Evolutionary conservation across 2,329 filamentous ascomycete genomes (phyloP), one percentile per base, ranked within the genome.

Genomic region (Fusarium decemcellulare): DNA sequence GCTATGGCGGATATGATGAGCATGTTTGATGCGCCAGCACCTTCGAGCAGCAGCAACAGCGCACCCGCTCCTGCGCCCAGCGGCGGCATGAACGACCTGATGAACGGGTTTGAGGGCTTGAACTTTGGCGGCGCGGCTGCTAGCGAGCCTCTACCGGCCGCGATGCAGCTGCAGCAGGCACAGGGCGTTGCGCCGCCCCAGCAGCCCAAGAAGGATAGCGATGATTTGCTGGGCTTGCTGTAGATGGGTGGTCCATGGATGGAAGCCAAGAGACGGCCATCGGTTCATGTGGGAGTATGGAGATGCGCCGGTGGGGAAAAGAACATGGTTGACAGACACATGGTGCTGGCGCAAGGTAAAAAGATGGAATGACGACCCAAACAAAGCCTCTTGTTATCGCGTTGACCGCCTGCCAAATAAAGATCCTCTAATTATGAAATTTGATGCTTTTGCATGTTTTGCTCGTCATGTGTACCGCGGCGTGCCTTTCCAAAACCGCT

Each of bases 61-160:
- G 84, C 85, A 2, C 79, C 82, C 6, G 74, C 80, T 60, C 73
- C 59, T 58, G 77, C 56, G 74, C 77, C 51, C 29, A 81, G 81
- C 74, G 86, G 87, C 79, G 93, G 91, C 58, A 88, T 97, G 85
- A 93, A 93, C 71, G 95, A 98, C 80, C 83, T 99, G 75, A 92
- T 98, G 85, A 94, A 94, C 76, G 95, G 95, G 1, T 97, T 99
- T 77, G 93, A 91, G 30, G 90, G 90, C 6, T 85, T 99, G 82
- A 91, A 93, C 81, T 84, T 99, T 76, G 88, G 90, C 48, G 89
- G 88, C 42, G 81, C 83, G 27, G 72, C 75, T 52, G 68, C 75
- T 15, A 88, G 84, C 68, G 88, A 91, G 70, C 89, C 92, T 16
- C 86, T 92, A 34, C 90, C 92, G 15, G 84, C 91, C 6, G 83